Base-by-base conservation (phyloP, 2,329 filamentous ascomycete genomes). In the Cercospora nicotianae region DNA sequence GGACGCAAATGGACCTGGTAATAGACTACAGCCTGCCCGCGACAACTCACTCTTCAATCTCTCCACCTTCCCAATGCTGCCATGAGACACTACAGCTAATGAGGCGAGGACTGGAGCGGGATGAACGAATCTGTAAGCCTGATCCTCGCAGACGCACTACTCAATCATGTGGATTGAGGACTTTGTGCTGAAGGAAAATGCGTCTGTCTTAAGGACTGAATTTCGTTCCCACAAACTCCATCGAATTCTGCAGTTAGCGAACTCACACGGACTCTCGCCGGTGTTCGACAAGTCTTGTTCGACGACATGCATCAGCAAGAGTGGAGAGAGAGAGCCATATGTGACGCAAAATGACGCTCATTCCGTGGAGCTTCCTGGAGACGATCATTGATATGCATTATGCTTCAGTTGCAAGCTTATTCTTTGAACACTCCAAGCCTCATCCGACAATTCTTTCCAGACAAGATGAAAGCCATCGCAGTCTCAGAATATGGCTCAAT, bases 401-500 rank as follows among this genome's bases (percentile, higher is more conserved):
- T 58, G 18, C 18, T 51, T 26, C 45, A 13, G 18, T 51, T 23
- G 20, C 20, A 51, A 51, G 45, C 20, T 51, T 23, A 8, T 51
- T 26, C 18, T 51, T n/a, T 51, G 20, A 6, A 51, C 20, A 51
- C 9, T 51, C 8, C 20, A 26, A 51, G 18, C 20, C 45, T 23
- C 18, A 51, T 23, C 16, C 36, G 6, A 42, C 16, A n/a, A n/a
- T n/a, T 5, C 18, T 3, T 51, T 51, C 12, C 13, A 28, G 13
- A 10, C 42, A 72, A 62, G 10, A 79, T 79, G 77, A 75, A 74
- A 61, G 76, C 77, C 12, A 72, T 79, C 18, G 76, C 73, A 23
- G 75, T 79, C 16, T 69, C 72, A 16, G 64, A 74, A 20, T 77
- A 78, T 57, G 77, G 77, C 33, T 51, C 61, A 3, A 68, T 76